phyloP scores from a whole-genome alignment of 352 stramenopile genomes.

The Pythium coloratum region DNA sequence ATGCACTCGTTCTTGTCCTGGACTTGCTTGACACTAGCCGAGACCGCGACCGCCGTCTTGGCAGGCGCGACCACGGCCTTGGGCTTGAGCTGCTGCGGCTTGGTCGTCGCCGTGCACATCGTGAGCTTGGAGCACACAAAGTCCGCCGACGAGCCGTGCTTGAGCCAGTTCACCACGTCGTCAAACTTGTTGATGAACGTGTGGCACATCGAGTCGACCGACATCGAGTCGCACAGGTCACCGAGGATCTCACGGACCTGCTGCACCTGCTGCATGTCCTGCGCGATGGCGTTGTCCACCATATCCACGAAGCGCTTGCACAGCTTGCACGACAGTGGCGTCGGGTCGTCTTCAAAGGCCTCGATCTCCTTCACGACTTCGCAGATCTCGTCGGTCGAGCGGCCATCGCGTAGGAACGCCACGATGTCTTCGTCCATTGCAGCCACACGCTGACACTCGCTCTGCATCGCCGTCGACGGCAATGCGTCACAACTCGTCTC shows the following conservation, averaged over 20 bases:
- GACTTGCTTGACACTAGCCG: neutral
- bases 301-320: conserved; percentile 80
- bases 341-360: conserved; percentile 23
- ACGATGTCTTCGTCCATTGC: conserved; percentile 44
- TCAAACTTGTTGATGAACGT: conserved; percentile 75
- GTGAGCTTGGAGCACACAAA: conserved; percentile 55
- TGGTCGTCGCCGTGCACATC: conserved; percentile 48
- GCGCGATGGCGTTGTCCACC: conserved; percentile 52
- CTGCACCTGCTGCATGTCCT: conserved; percentile 64
- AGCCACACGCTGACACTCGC: conserved; percentile 48
- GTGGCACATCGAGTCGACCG: conserved; percentile 76
- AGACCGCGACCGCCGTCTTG: neutral
- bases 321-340: conserved; percentile 64
- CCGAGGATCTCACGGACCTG: conserved; percentile 72
- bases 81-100: neutral
- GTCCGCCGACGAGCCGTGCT: conserved; percentile 59
- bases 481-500: conserved; percentile 57
- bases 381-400: conserved; percentile 53
- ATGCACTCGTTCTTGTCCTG: conserved; percentile 38
- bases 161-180: conserved; percentile 76
- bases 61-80: conserved; percentile 11
- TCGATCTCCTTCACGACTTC: conserved; percentile 27
- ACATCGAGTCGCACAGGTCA: conserved; percentile 73
- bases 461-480: conserved; percentile 24
- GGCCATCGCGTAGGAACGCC: conserved; percentile 40